Percentiles rank a stretch among this genome's conserved stretches.
Evolutionary conservation across 2,329 filamentous ascomycete genomes (phyloP).

Genomic region (Zymoseptoria ardabiliae): DNA sequence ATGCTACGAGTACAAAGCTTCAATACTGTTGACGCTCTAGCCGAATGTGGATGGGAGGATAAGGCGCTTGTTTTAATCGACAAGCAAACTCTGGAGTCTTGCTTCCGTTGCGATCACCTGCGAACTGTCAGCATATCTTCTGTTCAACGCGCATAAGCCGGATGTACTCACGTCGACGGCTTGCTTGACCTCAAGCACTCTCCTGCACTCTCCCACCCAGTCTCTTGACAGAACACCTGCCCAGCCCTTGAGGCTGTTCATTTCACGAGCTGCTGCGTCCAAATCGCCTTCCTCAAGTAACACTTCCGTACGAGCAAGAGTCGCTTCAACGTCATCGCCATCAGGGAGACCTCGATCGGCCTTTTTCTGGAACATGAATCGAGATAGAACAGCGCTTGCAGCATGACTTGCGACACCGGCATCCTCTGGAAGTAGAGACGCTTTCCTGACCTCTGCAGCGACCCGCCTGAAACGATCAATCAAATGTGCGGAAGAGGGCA

Average conservation of each 20-base stretch:
- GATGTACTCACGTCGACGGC: conserved; percentile 74
- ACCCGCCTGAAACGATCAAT: conserved; percentile 95
- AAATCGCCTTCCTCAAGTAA: conserved; percentile 88
- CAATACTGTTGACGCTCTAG: not conserved
- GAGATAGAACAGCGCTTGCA: conserved; percentile 80
- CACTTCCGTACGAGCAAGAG: conserved; percentile 81
- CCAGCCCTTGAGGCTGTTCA: conserved; percentile 90
- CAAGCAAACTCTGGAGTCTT: conserved; percentile 74
- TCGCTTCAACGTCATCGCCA: conserved; percentile 87
- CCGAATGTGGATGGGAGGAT: not conserved
- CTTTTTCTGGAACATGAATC: conserved; percentile 90
- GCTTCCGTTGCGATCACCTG: conserved; percentile 87
- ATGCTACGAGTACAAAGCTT: conserved; percentile 10
- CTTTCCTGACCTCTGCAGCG: conserved; percentile 86
- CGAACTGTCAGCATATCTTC: not conserved
- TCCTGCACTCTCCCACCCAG: conserved; percentile 84
- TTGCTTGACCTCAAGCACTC: conserved; percentile 90
- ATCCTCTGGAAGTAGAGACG: conserved; percentile 81
- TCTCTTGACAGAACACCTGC: conserved; percentile 90
- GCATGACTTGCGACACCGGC: conserved; percentile 92
- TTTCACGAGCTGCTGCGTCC: conserved; percentile 84
- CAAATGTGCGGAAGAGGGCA: conserved; percentile 74
- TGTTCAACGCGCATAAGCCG: not conserved
- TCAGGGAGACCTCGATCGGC: conserved; percentile 56
- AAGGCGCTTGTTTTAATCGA: conserved; percentile 53